Evolutionary conservation across 2,329 filamentous ascomycete genomes (phyloP).

Genomic region (Xylaria sp.): DNA sequence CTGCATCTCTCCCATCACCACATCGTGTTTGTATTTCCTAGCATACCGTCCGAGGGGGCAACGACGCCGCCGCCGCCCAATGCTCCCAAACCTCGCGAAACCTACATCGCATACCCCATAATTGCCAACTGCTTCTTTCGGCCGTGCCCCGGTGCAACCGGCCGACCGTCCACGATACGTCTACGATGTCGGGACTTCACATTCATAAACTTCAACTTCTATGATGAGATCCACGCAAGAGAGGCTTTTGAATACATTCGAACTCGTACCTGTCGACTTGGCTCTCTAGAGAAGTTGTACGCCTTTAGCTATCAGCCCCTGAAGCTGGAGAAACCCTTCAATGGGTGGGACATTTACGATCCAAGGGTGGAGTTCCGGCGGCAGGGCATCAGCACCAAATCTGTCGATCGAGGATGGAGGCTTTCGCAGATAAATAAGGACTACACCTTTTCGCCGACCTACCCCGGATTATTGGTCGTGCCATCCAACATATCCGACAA

Average conservation of each 20-base stretch:
- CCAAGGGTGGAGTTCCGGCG: constrained; percentile 82
- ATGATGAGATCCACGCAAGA: constrained; percentile 71
- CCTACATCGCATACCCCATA: constrained; percentile 95
- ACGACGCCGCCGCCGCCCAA: constrained; percentile 24
- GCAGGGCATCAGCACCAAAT: constrained; percentile 83
- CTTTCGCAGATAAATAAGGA: constrained; percentile 88
- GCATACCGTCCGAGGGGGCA: constrained; percentile 24
- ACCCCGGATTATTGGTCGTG: constrained; percentile 82
- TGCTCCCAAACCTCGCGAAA: constrained; percentile 56
- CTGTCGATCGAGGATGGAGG: constrained; percentile 80
- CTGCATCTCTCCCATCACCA: constrained; percentile 67
- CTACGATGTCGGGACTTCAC: constrained; percentile 91
- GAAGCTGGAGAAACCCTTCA: constrained; percentile 70
- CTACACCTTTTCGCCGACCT: constrained; percentile 90
- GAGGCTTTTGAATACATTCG: constrained; percentile 89
- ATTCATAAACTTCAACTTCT: constrained; percentile 89
- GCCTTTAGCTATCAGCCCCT: constrained; percentile 84
- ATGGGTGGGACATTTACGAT: constrained; percentile 86
- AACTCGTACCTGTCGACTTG: constrained; percentile 76
- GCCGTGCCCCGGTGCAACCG: constrained; percentile 69
- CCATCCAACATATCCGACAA: constrained; percentile 94
- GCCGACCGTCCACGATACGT: constrained; percentile 78
- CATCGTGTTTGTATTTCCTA: constrained; percentile 44
- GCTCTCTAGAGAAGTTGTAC: constrained; percentile 84
- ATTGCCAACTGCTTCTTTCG: constrained; percentile 80